Evolutionary conservation across 2,329 filamentous ascomycete species (phyloP), one percentile per base, ranked within the genome.

Genomic region (Aspergillus awamori): DNA sequence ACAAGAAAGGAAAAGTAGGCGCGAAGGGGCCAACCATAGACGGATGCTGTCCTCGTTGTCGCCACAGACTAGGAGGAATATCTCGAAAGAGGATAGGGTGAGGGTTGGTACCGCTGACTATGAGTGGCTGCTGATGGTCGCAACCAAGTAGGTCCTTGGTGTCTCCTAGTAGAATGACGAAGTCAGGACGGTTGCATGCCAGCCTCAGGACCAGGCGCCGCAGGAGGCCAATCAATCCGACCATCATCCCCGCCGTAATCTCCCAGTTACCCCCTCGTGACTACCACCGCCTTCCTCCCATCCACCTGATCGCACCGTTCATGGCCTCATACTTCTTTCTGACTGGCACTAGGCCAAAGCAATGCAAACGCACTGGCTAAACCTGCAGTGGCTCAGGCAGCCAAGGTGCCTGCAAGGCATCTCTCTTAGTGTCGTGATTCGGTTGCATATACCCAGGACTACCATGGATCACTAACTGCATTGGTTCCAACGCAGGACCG

Each of bases 181-280:
- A 45, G 24, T 47, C 53, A 43, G 28, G 41, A 56, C 33, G 33
- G 33, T 36, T 33, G 53, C 41, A 56, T 28, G 30, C 47, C 56
- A 28, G 54, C 24, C 41, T 47, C 24, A 45, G 24, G 39, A 47
- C 47, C 39, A 33, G 39, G 53, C 17, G 41, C 30, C 39, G 11
- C 39, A 56, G 26, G 43, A 60, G 49, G 48, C 62, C 62, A 64
- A 64, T 64, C 48, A 62, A n/a, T 47, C n/a, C 10, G 24, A 30
- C 38, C 45, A 39, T 22, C 22, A 28, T 53, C 62, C 49, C 62
- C 62, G 55, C 60, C 57, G 60, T 56, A 62, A 62, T 63, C 55
- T 64, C 60, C 36, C 57, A 48, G 20, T 47, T 22, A 36, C 20
- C n/a, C 45, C 57, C 56, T 59, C 45, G 62, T 62, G 57, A 63